Evolutionary conservation across 257 asterid genomes (phyloP).

Genomic region (Paraleonurus japonicus): DNA sequence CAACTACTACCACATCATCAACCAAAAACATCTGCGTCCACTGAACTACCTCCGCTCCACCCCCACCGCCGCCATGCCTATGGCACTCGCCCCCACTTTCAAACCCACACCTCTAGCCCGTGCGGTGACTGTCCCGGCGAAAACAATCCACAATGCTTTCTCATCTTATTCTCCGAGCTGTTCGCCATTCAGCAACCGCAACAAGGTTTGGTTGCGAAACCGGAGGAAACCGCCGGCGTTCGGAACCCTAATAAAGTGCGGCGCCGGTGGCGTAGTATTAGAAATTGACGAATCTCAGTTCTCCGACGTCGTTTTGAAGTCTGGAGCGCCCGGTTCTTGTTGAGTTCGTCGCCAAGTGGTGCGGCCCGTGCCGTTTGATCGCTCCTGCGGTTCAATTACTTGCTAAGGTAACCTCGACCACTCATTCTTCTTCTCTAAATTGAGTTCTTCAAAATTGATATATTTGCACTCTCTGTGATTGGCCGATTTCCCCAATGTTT

Average conservation of each 20-base stretch:
- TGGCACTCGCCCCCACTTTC: conserved; percentile 29
- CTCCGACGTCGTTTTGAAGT: conserved; percentile 69
- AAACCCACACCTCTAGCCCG: conserved; percentile 34
- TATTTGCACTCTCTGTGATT: background rate
- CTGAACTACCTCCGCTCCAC: too few relatives aligned
- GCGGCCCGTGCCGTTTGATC: conserved; percentile 92
- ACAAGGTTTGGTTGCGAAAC: conserved; percentile 20
- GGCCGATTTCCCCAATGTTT: background rate
- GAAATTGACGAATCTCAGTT: conserved; percentile 57
- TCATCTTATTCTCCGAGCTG: conserved; percentile 13
- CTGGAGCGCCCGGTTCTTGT: conserved; percentile 78
- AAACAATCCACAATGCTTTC: background rate
- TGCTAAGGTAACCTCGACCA: conserved; percentile 53
- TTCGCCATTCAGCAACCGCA: conserved; percentile 15
- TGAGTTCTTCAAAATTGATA: background rate
- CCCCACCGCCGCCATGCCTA: conserved; percentile 33
- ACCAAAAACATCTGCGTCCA: background rate
- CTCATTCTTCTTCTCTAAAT: background rate
- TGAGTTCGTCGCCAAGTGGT: conserved; percentile 89
- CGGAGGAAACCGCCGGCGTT: conserved; percentile 27
- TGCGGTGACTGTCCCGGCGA: conserved; percentile 12
- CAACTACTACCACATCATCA: background rate
- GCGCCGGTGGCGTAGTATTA: conserved; percentile 37
- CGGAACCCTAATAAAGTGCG: conserved; percentile 36
- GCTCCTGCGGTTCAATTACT: conserved; percentile 66